Evolutionary conservation across 2,329 filamentous ascomycete genomes (phyloP).

Genomic region (Aspergillus alliaceus): DNA sequence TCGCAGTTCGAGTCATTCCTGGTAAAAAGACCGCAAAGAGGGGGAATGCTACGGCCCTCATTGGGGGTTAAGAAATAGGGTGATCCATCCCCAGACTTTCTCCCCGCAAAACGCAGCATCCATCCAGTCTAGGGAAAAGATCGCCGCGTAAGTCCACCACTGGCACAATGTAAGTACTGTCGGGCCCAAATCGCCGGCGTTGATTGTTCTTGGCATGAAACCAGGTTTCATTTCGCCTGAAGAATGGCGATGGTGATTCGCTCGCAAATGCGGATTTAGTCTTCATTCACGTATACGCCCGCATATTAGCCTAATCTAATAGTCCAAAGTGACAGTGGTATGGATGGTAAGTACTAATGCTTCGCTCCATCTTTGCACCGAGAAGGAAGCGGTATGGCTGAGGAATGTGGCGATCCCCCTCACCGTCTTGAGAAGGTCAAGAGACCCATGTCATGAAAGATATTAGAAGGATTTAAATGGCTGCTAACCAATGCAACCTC

Average conservation of each 20-base stretch:
- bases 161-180: neutral
- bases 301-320: neutral
- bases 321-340: neutral
- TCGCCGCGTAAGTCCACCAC: constrained; percentile 16
- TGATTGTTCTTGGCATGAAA: neutral
- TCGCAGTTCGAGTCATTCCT: neutral
- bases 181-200: neutral
- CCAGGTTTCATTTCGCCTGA: too few species aligned
- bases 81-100: constrained; percentile 8
- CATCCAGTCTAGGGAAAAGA: constrained; percentile 15
- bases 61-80: neutral
- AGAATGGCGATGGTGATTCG: neutral
- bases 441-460: neutral
- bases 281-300: neutral
- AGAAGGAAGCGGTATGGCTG: neutral
- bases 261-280: neutral
- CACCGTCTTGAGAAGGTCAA: neutral
- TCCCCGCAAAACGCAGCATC: neutral
- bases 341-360: neutral
- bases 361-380: neutral
- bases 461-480: neutral
- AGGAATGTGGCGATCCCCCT: neutral
- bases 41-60: neutral
- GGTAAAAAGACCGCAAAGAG: neutral
- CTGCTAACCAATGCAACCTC: too few species aligned